Conservation (phyloP, 495 filamentous ascomycete genomes). For the Umbilicaria muhlenbergii region DNA sequence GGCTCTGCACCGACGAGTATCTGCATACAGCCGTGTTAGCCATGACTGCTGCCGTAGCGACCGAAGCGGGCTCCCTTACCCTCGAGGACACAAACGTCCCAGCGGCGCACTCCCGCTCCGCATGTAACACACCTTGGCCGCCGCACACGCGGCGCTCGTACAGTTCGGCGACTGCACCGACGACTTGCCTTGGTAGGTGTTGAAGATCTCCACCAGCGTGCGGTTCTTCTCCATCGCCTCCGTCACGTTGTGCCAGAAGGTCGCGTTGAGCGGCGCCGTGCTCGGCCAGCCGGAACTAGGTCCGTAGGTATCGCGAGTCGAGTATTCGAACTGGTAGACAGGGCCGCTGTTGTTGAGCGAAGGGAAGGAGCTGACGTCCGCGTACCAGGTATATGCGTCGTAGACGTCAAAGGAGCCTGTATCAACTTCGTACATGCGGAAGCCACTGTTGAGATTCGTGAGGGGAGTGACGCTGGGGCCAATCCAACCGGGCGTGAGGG, state of each 20-base stretch:
- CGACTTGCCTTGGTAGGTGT: conserved; percentile 36
- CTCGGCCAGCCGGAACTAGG: conserved; percentile 27
- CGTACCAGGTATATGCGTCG: conserved; percentile 35
- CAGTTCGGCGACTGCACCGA: conserved; percentile 36
- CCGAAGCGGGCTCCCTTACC: conserved; percentile 17
- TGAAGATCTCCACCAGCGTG: conserved; percentile 31
- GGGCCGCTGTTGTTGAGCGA: conserved; percentile 23
- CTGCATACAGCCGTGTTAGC: conserved; percentile 4
- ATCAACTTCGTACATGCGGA: conserved; percentile 39
- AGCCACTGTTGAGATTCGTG: conserved; percentile 39
- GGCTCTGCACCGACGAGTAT: conserved; percentile 21
- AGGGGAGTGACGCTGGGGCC: conserved; percentile 36
- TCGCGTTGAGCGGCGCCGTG: conserved; percentile 36
- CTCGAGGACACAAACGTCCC: conserved; percentile 33
- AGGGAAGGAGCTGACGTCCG: conserved; percentile 30
- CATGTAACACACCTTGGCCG: conserved; percentile 46
- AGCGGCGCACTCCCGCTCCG: conserved; percentile 36
- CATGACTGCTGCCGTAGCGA: background rate
- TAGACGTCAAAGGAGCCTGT: conserved; percentile 35
- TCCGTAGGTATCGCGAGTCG: conserved; percentile 36
- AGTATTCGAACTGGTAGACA: conserved; percentile 36
- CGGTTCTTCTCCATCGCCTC: conserved; percentile 40
- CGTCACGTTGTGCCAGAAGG: conserved; percentile 42
- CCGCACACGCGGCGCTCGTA: conserved; percentile 29
- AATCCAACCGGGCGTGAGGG: conserved; percentile 31